Percentiles rank a stretch among this genome's conserved stretches.
These are phyloP conservation scores for Helichrysum umbraculigerum DNA, from an alignment of 129 eudicot genomes.

Conservation along the genomic window DNA sequence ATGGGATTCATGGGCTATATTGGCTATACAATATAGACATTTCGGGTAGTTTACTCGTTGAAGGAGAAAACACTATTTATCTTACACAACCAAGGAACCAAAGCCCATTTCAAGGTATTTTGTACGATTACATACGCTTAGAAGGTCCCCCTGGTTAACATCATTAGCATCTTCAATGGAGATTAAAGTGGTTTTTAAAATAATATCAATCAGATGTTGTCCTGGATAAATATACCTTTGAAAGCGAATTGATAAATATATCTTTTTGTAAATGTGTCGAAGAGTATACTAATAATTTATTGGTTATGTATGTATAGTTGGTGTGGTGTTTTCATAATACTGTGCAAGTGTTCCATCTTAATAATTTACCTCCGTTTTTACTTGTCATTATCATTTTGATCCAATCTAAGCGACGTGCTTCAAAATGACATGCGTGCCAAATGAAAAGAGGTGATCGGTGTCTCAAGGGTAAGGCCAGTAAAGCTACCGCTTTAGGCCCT, in stretches of 20 bases:
- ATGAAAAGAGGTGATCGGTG: too few relatives aligned
- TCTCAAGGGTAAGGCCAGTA: too few relatives aligned
- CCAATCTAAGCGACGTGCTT: too few relatives aligned
- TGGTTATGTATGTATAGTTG: too few relatives aligned
- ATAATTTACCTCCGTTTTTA: too few relatives aligned
- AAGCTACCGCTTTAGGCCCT: too few relatives aligned
- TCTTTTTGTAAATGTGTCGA: not conserved
- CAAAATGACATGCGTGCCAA: too few relatives aligned
- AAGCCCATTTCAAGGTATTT: conserved; percentile 44
- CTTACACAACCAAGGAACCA: conserved; percentile 38
- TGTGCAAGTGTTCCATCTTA: too few relatives aligned
- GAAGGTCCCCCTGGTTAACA: conserved; percentile 36
- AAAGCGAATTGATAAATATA: not conserved
- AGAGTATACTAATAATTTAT: too few relatives aligned
- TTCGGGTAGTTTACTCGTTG: conserved; percentile 33
- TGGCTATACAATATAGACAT: conserved; percentile 41
- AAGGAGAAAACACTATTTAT: conserved; percentile 51
- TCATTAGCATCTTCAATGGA: not conserved
- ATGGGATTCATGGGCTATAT: conserved; percentile 59
- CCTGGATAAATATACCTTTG: not conserved
- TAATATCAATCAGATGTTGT: not conserved
- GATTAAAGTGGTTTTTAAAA: not conserved
- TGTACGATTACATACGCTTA: conserved; percentile 64
- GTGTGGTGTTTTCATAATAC: too few relatives aligned
- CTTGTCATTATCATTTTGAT: too few relatives aligned